Percentiles rank a stretch among this genome's conserved stretches.
These are phyloP conservation scores for Leptographium lundbergii DNA, from an alignment of 2,329 filamentous ascomycete species.

Conservation along the genomic window DNA sequence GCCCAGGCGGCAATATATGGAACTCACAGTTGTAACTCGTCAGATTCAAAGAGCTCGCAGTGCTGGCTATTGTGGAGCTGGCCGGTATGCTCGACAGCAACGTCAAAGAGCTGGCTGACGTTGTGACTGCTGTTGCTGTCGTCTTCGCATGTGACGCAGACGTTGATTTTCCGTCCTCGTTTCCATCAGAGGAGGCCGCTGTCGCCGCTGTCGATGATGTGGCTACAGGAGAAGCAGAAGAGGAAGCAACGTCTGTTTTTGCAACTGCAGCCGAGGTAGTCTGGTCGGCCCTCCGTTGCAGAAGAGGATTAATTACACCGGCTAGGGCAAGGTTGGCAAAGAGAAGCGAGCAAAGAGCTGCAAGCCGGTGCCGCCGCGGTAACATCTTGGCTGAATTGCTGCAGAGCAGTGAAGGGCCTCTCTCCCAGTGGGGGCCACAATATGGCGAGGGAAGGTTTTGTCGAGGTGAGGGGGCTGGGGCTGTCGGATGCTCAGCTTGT, in stretches of 20 bases:
- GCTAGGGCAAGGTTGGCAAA: constrained; percentile 10
- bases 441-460: not conserved
- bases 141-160: not conserved
- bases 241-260: not conserved
- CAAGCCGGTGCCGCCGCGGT: constrained; percentile 2
- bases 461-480: not conserved
- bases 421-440: not conserved
- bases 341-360: constrained; percentile 10
- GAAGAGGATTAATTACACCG: constrained; percentile 7
- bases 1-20: not conserved
- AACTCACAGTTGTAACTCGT: constrained; percentile 16
- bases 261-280: not conserved
- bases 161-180: not conserved
- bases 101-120: not conserved
- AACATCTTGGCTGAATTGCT: constrained; percentile 6
- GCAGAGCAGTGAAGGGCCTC: not conserved
- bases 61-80: not conserved
- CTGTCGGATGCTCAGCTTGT: not conserved
- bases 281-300: constrained; percentile 6
- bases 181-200: not conserved
- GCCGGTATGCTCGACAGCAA: not conserved
- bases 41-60: not conserved
- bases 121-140: not conserved
- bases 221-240: not conserved
- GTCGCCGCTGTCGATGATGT: not conserved